phyloP scores from a whole-genome alignment of 768 basidiomycete species.

The Lyophyllum semitale region DNA sequence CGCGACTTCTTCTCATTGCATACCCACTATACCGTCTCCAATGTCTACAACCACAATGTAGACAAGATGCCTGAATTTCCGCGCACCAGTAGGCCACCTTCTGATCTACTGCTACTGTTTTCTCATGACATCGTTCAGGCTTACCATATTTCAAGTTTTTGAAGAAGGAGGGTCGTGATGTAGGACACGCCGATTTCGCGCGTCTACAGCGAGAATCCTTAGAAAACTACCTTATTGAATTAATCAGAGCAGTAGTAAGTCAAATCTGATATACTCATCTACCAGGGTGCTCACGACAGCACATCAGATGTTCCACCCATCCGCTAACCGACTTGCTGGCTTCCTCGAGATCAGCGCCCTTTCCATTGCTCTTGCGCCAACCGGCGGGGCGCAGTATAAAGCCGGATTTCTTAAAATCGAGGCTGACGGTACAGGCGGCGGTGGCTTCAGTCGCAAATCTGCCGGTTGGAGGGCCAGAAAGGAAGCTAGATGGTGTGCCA shows the following conservation, averaged over 20 bases:
- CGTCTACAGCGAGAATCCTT: slow-evolving; percentile 78
- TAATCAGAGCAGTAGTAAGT: slow-evolving; percentile 88
- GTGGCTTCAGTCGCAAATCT: slow-evolving; percentile 68
- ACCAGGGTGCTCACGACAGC: slow-evolving; percentile 2
- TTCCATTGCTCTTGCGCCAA: slow-evolving; percentile 75
- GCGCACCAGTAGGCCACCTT: slow-evolving; percentile 56
- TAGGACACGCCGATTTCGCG: slow-evolving; percentile 75
- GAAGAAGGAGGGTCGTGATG: slow-evolving; percentile 59
- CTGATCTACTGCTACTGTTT: background rate
- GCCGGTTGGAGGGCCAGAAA: slow-evolving; percentile 59
- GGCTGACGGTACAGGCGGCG: slow-evolving; percentile 49
- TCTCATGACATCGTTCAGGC: slow-evolving; percentile 40
- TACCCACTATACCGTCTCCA: slow-evolving; percentile 85
- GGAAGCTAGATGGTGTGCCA: slow-evolving; percentile 84
- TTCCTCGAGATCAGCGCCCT: slow-evolving; percentile 94
- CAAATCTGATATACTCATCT: background rate
- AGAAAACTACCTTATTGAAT: slow-evolving; percentile 84
- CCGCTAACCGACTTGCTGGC: slow-evolving; percentile 83
- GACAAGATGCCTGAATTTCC: slow-evolving; percentile 92
- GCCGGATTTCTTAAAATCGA: slow-evolving; percentile 79
- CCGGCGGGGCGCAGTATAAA: slow-evolving; percentile 89
- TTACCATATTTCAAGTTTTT: slow-evolving; percentile 91
- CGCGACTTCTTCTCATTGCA: slow-evolving; percentile 91
- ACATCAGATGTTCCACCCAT: slow-evolving; percentile 90
- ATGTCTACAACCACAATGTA: slow-evolving; percentile 71